Base-by-base conservation (phyloP, 1,284 basidiomycete genomes). In the Calocybe gambosa region DNA sequence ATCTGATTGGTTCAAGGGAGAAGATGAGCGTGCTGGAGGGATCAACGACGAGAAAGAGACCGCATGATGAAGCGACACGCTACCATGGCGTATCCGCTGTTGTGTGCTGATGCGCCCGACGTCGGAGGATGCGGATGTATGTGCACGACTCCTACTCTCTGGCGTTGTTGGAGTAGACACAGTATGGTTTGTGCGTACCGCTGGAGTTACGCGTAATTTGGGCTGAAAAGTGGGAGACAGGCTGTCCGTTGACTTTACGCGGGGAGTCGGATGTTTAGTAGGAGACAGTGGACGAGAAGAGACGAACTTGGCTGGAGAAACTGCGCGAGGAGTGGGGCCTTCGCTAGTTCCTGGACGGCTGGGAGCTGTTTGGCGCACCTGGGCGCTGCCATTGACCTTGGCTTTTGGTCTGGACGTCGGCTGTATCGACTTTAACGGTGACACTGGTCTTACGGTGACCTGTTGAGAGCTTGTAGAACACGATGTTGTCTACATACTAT, bases 301-400 rank as follows among this genome's bases (percentile, higher is more conserved):
- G 13, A 54, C 45, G 15, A 51, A 46, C 46, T 65, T 64, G 8
- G 54, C 49, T n/a, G 68, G 67, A 19, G 68, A 68, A 13, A 49
- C 47, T 33, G 66, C 50, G 33, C 67, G 62, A 42, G 63, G 62
- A 13, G 63, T 60, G 8, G 50, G 41, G 36, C 53, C 58, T 15
- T 52, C 41, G 39, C 50, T 62, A 13, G 51, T 47, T 39, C 41
- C 51, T 46, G 50, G 42, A 15, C 37, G 53, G 38, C 47, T 49
- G 2, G 43, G 38, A 25, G 55, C 40, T 40, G 46, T 53, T 46
- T 75, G 82, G 41, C 75, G 73, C 20, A 64, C 57, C 5, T 50
- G 40, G 39, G 77, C 79, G 54, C 68, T 75, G 49, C 65, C 72
- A 55, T 77, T 83, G 25, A 85, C 69, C 60, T 80, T 85, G 42